Conservation (phyloP, 805 yeast genomes). For the Jamesozyma lodderae region DNA sequence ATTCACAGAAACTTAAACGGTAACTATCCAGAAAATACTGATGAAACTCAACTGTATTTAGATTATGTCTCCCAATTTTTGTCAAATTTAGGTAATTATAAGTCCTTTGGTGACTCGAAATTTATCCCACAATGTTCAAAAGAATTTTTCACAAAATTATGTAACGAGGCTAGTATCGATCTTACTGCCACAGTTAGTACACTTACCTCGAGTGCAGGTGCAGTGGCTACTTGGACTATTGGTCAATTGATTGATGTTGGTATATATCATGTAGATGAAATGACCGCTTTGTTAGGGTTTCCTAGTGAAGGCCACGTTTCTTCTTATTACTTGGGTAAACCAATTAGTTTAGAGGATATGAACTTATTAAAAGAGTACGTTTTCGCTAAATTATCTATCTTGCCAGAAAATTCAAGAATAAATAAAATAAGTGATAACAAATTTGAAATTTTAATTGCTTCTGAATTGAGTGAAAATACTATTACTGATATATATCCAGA, state of each 20-base stretch:
- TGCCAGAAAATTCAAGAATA: slow-evolving; percentile 68
- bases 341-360: slow-evolving; percentile 47
- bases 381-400: slow-evolving; percentile 30
- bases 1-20: slow-evolving; percentile 46
- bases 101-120: slow-evolving; percentile 82
- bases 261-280: slow-evolving; percentile 43
- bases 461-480: slow-evolving; percentile 42
- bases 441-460: slow-evolving; percentile 61
- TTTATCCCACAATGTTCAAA: slow-evolving; percentile 58
- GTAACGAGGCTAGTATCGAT: slow-evolving; percentile 30
- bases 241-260: slow-evolving; percentile 36
- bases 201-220: not conserved
- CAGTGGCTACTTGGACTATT: slow-evolving; percentile 6
- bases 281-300: slow-evolving; percentile 58
- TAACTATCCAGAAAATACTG: slow-evolving; percentile 34
- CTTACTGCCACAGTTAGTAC: slow-evolving; percentile 12
- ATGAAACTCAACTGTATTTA: slow-evolving; percentile 39
- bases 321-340: slow-evolving; percentile 55
- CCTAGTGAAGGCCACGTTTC: slow-evolving; percentile 69
- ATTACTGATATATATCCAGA: slow-evolving; percentile 44
- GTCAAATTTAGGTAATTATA: slow-evolving; percentile 68
- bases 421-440: slow-evolving; percentile 41
- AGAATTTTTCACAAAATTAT: slow-evolving; percentile 37
- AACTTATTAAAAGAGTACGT: slow-evolving; percentile 47
- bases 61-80: slow-evolving; percentile 71